Evolutionary conservation across 257 asterid genomes (phyloP).

Genomic region (Jasminum sambac): DNA sequence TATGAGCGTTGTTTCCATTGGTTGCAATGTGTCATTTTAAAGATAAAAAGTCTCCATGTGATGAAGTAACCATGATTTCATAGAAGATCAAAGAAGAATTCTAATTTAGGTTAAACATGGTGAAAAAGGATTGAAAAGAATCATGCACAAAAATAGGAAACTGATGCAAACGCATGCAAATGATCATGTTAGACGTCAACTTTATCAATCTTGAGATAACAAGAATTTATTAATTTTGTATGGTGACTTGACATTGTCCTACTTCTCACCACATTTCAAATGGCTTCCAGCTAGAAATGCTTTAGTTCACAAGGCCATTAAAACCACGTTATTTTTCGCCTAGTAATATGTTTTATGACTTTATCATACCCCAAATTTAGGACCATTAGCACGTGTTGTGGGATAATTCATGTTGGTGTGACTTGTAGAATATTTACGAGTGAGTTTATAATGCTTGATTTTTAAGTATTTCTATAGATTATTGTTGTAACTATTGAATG

Average conservation of each 20-base stretch:
- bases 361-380: not conserved
- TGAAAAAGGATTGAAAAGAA: constrained; percentile 29
- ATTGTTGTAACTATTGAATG: too few species aligned
- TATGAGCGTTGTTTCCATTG: constrained; percentile 26
- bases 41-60: constrained; percentile 31
- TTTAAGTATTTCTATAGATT: too few species aligned
- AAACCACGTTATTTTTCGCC: constrained; percentile 31
- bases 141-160: constrained; percentile 22
- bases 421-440: too few species aligned
- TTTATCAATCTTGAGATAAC: constrained; percentile 17
- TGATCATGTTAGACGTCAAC: constrained; percentile 33
- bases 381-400: not conserved
- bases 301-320: constrained; percentile 9
- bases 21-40: constrained; percentile 30
- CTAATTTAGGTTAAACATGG: constrained; percentile 43
- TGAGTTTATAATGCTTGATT: too few species aligned
- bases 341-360: constrained; percentile 34
- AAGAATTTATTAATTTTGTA: constrained; percentile 24
- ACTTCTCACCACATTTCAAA: constrained; percentile 34
- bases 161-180: constrained; percentile 25
- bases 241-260: constrained; percentile 56
- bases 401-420: not conserved
- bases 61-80: constrained; percentile 31
- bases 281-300: constrained; percentile 26
- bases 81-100: constrained; percentile 25